Conservation (phyloP, 495 filamentous ascomycete genomes). For the Aspergillus ellipticus region DNA sequence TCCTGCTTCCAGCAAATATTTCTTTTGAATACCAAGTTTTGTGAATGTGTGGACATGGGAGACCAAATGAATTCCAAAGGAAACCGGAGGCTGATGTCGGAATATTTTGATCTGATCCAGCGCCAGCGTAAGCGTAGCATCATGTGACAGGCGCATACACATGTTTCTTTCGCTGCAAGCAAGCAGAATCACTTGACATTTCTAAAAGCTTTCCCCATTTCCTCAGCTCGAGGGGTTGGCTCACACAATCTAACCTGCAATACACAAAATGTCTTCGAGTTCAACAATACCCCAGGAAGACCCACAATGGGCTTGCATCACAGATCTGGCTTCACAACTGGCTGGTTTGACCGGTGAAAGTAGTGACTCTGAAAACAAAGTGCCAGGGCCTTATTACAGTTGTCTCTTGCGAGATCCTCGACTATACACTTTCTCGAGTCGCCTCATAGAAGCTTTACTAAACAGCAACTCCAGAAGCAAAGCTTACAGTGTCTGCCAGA, state of each 20-base stretch:
- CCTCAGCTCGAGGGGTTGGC: no score
- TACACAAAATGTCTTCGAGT: background rate
- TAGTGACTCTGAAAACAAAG: background rate
- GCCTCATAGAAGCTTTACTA: constrained; percentile 1
- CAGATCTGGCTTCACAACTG: constrained; percentile 3
- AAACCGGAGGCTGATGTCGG: no score
- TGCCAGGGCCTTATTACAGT: constrained; percentile 1
- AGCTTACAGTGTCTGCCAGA: background rate
- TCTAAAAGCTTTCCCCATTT: no score
- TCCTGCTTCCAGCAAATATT: no score
- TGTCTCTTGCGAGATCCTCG: background rate
- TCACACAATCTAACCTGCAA: no score
- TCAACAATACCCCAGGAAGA: background rate
- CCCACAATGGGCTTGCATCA: background rate
- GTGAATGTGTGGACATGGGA: no score
- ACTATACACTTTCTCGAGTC: constrained; percentile 4
- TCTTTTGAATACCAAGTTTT: no score
- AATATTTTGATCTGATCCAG: no score
- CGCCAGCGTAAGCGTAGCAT: background rate
- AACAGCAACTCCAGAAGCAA: background rate
- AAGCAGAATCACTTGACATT: background rate
- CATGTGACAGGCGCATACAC: background rate
- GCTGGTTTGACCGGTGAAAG: background rate
- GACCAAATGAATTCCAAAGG: no score
- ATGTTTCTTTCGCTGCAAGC: background rate